Evolutionary conservation across 148 eudicot species (phyloP), one percentile per base, ranked within the genome.

Genomic region (Chenopodium formosanum): DNA sequence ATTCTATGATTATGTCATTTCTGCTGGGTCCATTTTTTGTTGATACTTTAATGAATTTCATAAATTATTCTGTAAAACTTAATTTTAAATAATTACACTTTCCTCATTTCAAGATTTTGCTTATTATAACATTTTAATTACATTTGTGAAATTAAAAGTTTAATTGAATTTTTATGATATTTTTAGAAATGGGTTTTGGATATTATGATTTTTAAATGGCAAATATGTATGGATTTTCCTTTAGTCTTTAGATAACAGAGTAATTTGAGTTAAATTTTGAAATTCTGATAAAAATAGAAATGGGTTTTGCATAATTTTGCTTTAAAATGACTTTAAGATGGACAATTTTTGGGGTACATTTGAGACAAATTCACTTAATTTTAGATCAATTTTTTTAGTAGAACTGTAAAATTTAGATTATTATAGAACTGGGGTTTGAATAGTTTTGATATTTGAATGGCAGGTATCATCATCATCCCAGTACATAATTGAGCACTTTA

Each of bases 401-500:
- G 22, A 56, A 50, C 2, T 50, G 53, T 2, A 50, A 50, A 56
- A 16, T 56, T 56, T 56, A 2, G 62, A 56, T 56, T 5, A 17
- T 62, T 62, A 20, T 4, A 1, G 9, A 62, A 62, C 22, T 62
- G 31, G 69, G 53, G 40, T 10, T 56, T 56, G 22, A 56, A 0
- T 56, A 56, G 4, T 17, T 56, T 14, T 56, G 62, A 0, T 37
- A 40, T 44, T 44, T 22, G 62, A 17, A 56, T 56, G 62, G 48
- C 85, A 92, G 97, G 97, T 95, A 19, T 90, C 97, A 63, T 92
- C 99, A 5, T 91, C 91, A 44, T 92, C 97, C 1, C 87, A 94
- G 65, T 95, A 95, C 94, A 95, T 94, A 84, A 89, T 92, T 64
- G 91, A 95, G 70, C 99, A 95, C 56, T 95, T 93, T 83, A 92